Evolutionary conservation across 345 rosid species (phyloP).

Genomic region (Gossypium bickii): DNA sequence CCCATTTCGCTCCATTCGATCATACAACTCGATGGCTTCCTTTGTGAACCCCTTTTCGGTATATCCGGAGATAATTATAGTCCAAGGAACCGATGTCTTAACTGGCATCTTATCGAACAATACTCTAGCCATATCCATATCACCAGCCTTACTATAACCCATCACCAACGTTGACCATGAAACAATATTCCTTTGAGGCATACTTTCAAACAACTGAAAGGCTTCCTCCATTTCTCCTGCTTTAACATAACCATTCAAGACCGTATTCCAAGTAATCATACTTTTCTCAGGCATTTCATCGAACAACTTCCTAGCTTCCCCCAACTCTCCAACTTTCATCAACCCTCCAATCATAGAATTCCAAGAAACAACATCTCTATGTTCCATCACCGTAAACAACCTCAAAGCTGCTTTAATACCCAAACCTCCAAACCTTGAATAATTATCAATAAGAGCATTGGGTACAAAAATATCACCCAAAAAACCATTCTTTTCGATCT

Average conservation of each 20-base stretch:
- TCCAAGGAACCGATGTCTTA: conserved; percentile 76
- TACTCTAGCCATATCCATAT: conserved; percentile 76
- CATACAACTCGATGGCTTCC: conserved; percentile 53
- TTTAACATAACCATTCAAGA: conserved; percentile 76
- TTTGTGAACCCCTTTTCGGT: conserved; percentile 59
- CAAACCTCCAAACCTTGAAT: conserved; percentile 56
- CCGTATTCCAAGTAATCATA: conserved; percentile 73
- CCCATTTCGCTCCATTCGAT: conserved; percentile 53
- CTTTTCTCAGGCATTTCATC: conserved; percentile 74
- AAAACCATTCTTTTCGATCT: conserved; percentile 64
- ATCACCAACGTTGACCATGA: conserved; percentile 85
- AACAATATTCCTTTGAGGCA: conserved; percentile 73
- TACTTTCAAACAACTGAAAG: conserved; percentile 56
- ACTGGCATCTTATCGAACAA: conserved; percentile 78
- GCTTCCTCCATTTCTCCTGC: conserved; percentile 61
- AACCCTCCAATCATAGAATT: conserved; percentile 69
- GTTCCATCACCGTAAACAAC: conserved; percentile 49
- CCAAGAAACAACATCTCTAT: conserved; percentile 76
- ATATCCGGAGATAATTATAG: conserved; percentile 71
- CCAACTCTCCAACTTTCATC: conserved; percentile 47
- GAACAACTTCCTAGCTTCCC: conserved; percentile 55
- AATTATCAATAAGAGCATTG: conserved; percentile 78
- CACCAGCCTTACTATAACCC: conserved; percentile 69
- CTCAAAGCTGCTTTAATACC: conserved; percentile 60
- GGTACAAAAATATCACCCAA: conserved; percentile 70